phyloP scores from a whole-genome alignment of 1,284 basidiomycete species.

The Chiua sp. region DNA sequence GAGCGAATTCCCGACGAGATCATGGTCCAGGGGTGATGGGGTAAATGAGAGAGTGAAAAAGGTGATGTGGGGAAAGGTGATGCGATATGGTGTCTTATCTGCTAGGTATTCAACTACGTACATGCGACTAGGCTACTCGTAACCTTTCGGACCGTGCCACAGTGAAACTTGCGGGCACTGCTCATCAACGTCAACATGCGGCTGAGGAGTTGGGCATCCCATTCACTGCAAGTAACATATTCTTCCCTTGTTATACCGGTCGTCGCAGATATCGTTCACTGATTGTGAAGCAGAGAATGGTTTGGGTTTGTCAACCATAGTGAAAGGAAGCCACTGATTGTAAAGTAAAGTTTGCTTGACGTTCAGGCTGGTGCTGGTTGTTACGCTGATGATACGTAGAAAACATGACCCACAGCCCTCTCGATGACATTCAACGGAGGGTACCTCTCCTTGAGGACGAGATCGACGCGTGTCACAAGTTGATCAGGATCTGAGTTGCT shows the following conservation, averaged over 20 bases:
- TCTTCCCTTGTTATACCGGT: not conserved
- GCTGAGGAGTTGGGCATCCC: slow-evolving; percentile 54
- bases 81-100: slow-evolving; percentile 13
- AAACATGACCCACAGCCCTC: too few relatives aligned
- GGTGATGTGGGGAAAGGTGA: slow-evolving; percentile 32
- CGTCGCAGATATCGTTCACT: not conserved
- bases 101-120: too few relatives aligned
- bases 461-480: not conserved
- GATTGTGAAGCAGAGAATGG: slow-evolving; percentile 52
- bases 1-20: slow-evolving; percentile 75
- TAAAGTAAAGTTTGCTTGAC: slow-evolving; percentile 45
- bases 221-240: slow-evolving; percentile 59
- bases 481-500: too few relatives aligned
- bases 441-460: slow-evolving; percentile 37
- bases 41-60: slow-evolving; percentile 28
- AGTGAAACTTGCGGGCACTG: slow-evolving; percentile 64
- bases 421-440: slow-evolving; percentile 49
- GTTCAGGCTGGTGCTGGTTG: too few relatives aligned
- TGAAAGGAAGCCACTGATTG: slow-evolving; percentile 59
- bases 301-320: slow-evolving; percentile 66
- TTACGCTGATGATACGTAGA: slow-evolving; percentile 33
- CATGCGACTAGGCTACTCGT: too few relatives aligned
- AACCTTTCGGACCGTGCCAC: too few relatives aligned
- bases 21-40: slow-evolving; percentile 45
- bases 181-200: slow-evolving; percentile 59